Base-by-base conservation (phyloP, 2,329 filamentous ascomycete species). In the Exophiala aquamarina region DNA sequence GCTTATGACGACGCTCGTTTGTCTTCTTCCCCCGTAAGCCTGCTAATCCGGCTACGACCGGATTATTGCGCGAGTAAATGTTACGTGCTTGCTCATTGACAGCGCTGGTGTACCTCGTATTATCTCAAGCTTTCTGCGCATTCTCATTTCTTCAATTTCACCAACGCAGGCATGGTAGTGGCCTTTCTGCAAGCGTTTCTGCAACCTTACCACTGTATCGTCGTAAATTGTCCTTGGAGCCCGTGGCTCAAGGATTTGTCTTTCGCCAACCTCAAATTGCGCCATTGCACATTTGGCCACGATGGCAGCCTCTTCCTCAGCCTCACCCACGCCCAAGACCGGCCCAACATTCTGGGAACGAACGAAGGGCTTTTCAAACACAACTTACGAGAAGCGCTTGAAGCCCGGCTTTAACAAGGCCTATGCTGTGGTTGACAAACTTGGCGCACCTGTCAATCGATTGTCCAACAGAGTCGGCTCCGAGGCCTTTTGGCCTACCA, bases 401-500 rank as follows among this genome's bases (percentile, higher is more conserved):
- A 84, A 87, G 64, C 79, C 79, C 49, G 83, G 85, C 52, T 89
- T 89, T 66, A 85, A 90, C 67, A 88, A 86, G 63, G 77, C 84
- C 49, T 90, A 83, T 75, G 74, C 73, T 38, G 76, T 77, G 57
- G 74, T 82, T 40, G 83, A 87, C 67, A 86, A 86, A 63, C 72
- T 86, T 9, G 86, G 87, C 49, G 75, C 78, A 2, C 89, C 89
- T 2, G 83, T 95, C 62, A 95, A 95, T 64, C 82, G 78, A 50
- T 67, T 95, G 17, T 88, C 85, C 13, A 89, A 94, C 69, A 89
- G 86, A 68, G 74, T 95, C 29, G 89, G 89, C 48, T 78, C 78
- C 21, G 89, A 94, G 65, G 83, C 86, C 18, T 92, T 92, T 62
- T 93, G 87, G 87, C 89, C 89, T 3, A 86, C 87, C 23, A 86